Conservation (phyloP, 164 flowering plant genomes). For the Piper betle region DNA sequence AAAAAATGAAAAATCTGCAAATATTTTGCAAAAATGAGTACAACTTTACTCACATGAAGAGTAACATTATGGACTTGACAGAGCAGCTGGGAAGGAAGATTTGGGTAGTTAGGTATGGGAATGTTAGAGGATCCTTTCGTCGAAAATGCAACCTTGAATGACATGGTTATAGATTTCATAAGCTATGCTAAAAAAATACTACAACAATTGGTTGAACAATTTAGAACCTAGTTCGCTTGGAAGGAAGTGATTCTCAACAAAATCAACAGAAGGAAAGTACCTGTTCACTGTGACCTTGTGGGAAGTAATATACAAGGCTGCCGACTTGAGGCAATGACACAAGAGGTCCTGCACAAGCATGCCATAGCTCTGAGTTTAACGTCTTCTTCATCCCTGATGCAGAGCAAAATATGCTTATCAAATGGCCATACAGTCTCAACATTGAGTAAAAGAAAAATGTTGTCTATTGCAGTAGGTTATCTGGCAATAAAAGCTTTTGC, state of each 20-base stretch:
- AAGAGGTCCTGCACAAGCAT: conserved; percentile 98
- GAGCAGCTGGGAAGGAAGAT: conserved; percentile 74
- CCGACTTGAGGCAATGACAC: conserved; percentile 89
- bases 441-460: neutral
- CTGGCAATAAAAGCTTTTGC: too few species aligned
- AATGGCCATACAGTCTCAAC: neutral
- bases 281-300: conserved; percentile 99
- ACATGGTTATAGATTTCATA: neutral
- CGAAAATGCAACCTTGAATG: conserved; percentile 79
- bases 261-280: conserved; percentile 15
- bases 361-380: conserved; percentile 89
- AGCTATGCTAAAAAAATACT: neutral
- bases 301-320: conserved; percentile 80
- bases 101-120: conserved; percentile 87
- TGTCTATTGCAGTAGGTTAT: neutral
- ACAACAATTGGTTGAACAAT: too few species aligned
- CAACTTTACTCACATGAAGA: conserved; percentile 54
- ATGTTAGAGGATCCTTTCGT: conserved; percentile 69
- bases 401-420: conserved; percentile 1
- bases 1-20: neutral
- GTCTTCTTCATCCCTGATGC: conserved; percentile 45
- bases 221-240: too few species aligned
- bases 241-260: too few species aligned
- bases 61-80: conserved; percentile 96
- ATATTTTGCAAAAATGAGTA: neutral